Percentiles rank a stretch among this genome's conserved stretches.
Evolutionary conservation across 1,284 basidiomycete species (phyloP).

Genomic region (Tilletia indica): DNA sequence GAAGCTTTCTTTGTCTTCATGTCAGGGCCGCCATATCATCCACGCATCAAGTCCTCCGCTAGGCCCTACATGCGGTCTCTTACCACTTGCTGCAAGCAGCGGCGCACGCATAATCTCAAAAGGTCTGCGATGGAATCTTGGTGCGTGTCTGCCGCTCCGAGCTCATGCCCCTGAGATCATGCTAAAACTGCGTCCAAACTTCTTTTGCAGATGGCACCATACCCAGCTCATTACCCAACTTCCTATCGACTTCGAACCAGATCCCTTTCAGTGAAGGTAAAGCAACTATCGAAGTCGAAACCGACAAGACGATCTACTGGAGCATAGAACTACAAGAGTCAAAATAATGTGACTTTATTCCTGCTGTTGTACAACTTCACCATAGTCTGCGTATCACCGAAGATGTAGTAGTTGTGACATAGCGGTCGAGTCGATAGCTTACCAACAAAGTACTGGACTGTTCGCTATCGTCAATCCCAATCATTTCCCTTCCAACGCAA

Average conservation of each 20-base stretch:
- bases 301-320: conserved; percentile 84
- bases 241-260: conserved; percentile 86
- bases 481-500: too few relatives aligned
- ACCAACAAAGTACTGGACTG: too few relatives aligned
- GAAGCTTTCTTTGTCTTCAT: conserved; percentile 57
- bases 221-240: conserved; percentile 45
- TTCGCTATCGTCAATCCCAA: too few relatives aligned
- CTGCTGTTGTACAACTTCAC: too few relatives aligned
- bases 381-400: too few relatives aligned
- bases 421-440: too few relatives aligned
- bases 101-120: conserved; percentile 72
- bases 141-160: conserved; percentile 59
- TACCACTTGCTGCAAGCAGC: conserved; percentile 73
- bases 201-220: conserved; percentile 15
- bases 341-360: too few relatives aligned
- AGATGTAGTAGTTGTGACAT: too few relatives aligned
- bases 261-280: conserved; percentile 59
- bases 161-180: background rate
- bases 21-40: conserved; percentile 71
- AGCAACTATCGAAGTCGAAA: conserved; percentile 67
- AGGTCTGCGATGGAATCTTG: conserved; percentile 86
- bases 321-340: conserved; percentile 64
- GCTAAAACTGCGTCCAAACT: background rate
- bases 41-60: conserved; percentile 70
- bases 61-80: conserved; percentile 85